phyloP scores from a whole-genome alignment of 2,329 filamentous ascomycete species.

The Penicillium glabrum region DNA sequence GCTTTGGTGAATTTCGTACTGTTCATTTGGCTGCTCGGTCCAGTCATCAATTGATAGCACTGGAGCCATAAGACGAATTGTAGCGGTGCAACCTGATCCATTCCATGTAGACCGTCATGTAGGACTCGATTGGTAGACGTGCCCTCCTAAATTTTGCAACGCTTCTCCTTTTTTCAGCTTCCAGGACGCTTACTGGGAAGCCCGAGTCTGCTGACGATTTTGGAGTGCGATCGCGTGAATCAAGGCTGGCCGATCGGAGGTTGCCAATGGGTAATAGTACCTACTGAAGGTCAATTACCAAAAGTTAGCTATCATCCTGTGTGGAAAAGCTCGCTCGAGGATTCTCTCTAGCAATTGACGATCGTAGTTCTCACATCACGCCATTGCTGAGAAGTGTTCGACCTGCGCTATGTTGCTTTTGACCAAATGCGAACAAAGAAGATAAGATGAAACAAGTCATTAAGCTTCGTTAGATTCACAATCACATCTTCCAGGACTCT shows the following conservation, averaged over 20 bases:
- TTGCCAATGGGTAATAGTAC: not conserved
- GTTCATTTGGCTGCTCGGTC: not conserved
- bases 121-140: not conserved
- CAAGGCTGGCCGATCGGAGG: not conserved
- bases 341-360: not conserved
- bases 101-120: not conserved
- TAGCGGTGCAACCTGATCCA: not conserved
- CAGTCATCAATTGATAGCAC: not conserved
- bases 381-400: not conserved
- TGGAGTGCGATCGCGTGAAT: not conserved
- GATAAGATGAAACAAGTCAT: too few relatives aligned
- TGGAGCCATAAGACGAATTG: not conserved
- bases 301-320: not conserved
- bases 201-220: not conserved
- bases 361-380: not conserved
- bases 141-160: not conserved
- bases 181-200: not conserved
- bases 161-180: not conserved
- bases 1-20: not conserved
- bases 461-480: too few relatives aligned
- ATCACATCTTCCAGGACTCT: too few relatives aligned
- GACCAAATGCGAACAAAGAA: not conserved
- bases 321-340: not conserved
- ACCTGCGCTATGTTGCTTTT: not conserved
- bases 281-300: not conserved